These are phyloP conservation scores for Xanthoconium stramineum DNA, from an alignment of 768 basidiomycete genomes.

Conservation along the genomic window DNA sequence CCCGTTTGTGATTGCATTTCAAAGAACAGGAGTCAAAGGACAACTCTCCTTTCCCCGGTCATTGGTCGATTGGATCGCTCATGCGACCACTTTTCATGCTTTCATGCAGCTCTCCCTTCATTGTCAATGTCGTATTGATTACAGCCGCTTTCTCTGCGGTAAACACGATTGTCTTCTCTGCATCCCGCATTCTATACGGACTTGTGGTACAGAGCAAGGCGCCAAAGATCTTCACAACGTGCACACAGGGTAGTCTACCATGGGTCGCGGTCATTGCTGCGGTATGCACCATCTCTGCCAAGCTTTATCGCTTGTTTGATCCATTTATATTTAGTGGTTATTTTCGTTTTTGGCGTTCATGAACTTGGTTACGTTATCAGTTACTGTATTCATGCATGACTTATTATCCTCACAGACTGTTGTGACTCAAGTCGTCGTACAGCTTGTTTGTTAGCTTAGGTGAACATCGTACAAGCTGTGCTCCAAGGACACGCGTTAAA, in stretches of 20 bases:
- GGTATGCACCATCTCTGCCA: conserved; percentile 13
- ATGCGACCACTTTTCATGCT: background rate
- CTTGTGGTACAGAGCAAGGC: conserved; percentile 50
- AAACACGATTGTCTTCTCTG: conserved; percentile 43
- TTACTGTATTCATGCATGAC: conserved; percentile 32
- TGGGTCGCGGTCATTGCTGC: conserved; percentile 33
- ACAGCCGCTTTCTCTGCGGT: conserved; percentile 71
- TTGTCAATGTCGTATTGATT: conserved; percentile 73
- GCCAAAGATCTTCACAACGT: conserved; percentile 45
- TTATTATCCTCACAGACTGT: background rate
- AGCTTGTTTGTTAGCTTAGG: conserved; percentile 70
- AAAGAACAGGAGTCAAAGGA: conserved; percentile 67
- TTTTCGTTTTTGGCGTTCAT: conserved; percentile 60
- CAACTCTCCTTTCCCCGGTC: background rate
- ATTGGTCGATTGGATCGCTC: conserved; percentile 9
- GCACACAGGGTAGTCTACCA: conserved; percentile 50
- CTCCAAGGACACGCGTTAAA: background rate
- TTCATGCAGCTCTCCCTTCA: conserved; percentile 48
- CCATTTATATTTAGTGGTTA: conserved; percentile 22
- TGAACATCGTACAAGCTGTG: conserved; percentile 12
- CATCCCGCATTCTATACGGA: conserved; percentile 43
- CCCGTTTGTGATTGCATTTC: conserved; percentile 84
- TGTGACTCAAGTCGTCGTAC: conserved; percentile 18
- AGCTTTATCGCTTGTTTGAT: conserved; percentile 15
- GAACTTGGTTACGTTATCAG: conserved; percentile 54